Conservation (phyloP, 306 rosid genomes). For the Malus asiatica region DNA sequence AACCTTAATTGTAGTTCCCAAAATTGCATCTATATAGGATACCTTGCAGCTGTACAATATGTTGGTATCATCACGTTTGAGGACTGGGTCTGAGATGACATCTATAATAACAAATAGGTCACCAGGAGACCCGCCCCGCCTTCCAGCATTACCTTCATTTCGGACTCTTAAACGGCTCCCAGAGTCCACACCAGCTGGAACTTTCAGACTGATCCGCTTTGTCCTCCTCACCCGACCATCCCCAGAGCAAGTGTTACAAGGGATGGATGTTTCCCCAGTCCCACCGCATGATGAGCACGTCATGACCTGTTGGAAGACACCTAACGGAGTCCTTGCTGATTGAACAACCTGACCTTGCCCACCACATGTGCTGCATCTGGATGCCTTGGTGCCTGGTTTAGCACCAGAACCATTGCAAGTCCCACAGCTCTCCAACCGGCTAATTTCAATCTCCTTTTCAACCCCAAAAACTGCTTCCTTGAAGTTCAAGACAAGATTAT, state of each 20-base stretch:
- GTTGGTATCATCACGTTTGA: constrained; percentile 91
- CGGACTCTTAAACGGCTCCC: constrained; percentile 96
- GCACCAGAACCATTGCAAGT: constrained; percentile 94
- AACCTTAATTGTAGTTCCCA: constrained; percentile 81
- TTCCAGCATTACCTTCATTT: constrained; percentile 94
- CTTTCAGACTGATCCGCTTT: constrained; percentile 86
- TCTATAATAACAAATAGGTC: constrained; percentile 90
- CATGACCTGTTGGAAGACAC: constrained; percentile 98
- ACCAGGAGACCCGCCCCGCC: constrained; percentile 81
- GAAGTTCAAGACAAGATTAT: constrained; percentile 75
- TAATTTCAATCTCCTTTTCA: constrained; percentile 86
- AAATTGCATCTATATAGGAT: constrained; percentile 81
- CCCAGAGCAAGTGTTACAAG: constrained; percentile 92
- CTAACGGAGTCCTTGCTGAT: constrained; percentile 87
- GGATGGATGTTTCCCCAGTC: constrained; percentile 76
- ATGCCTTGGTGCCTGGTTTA: constrained; percentile 84
- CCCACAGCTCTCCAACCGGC: constrained; percentile 82
- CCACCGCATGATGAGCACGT: constrained; percentile 93
- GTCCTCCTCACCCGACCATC: constrained; percentile 89
- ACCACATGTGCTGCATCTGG: constrained; percentile 81
- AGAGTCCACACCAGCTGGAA: constrained; percentile 95
- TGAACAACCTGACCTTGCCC: constrained; percentile 96
- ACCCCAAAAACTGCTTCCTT: constrained; percentile 97
- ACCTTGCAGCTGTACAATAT: constrained; percentile 79
- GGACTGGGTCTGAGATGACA: constrained; percentile 81